A percentile compares a stretch with the other conserved stretches of the same genome.
These are phyloP conservation scores for Globisporangium nagaii DNA, from an alignment of 352 stramenopile species.

Conservation along the genomic window DNA sequence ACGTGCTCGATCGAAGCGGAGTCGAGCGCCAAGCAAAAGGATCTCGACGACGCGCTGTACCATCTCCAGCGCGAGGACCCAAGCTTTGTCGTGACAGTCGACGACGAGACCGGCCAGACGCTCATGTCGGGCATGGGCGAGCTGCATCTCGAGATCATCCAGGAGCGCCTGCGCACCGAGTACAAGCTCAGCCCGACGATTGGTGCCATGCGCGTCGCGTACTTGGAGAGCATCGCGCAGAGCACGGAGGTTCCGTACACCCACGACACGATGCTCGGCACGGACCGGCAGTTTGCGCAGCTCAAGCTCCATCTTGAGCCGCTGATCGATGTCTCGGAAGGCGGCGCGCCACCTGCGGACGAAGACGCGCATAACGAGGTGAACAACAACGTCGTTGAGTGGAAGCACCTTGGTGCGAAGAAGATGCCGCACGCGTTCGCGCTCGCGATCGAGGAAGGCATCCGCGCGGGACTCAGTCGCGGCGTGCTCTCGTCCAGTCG, in stretches of 20 bases:
- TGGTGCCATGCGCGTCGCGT: constrained; percentile 87
- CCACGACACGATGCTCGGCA: constrained; percentile 64
- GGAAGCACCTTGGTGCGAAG: constrained; percentile 36
- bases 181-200: constrained; percentile 85
- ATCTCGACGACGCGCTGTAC: constrained; percentile 80
- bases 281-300: constrained; percentile 70
- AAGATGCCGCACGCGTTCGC: constrained; percentile 64
- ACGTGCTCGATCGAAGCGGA: constrained; percentile 89
- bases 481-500: constrained; percentile 55
- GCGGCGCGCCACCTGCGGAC: constrained; percentile 11
- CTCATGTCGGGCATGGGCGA: constrained; percentile 96
- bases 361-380: constrained; percentile 13
- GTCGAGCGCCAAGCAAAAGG: constrained; percentile 77
- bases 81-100: constrained; percentile 93
- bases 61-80: constrained; percentile 91
- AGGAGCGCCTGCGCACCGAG: constrained; percentile 87
- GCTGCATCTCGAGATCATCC: constrained; percentile 92
- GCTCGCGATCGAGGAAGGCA: constrained; percentile 60
- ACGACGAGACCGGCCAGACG: constrained; percentile 96
- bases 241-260: constrained; percentile 31
- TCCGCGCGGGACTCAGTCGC: constrained; percentile 49
- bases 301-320: constrained; percentile 45
- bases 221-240: constrained; percentile 81
- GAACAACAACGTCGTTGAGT: constrained; percentile 56
- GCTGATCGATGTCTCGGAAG: constrained; percentile 28